Base-by-base conservation (phyloP, 2,329 filamentous ascomycete species). In the Pleoardoris graminearum region DNA sequence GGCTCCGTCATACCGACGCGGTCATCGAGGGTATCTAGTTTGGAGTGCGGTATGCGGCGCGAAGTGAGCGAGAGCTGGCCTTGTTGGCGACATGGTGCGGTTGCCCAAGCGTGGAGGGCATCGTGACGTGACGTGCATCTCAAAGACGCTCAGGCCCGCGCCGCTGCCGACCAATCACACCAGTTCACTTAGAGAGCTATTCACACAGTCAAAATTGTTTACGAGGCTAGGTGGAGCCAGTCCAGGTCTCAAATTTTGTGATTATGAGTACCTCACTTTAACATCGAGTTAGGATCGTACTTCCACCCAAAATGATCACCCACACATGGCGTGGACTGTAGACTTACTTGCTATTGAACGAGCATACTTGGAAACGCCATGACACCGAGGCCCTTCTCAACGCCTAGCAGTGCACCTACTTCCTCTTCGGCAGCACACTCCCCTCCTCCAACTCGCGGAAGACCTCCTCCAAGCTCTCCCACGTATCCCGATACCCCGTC, bases 401-500 rank as follows among this genome's bases (percentile, higher is more conserved):
- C n/a, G n/a, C n/a, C n/a, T n/a, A n/a, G n/a, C n/a, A n/a, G n/a
- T n/a, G n/a, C 21, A 46, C 22, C 25, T 32, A 48, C 33, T 16
- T 25, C 41, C 11, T 37, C 36, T 25, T 49, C 7, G 59, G 60
- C 30, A 65, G 21, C 11, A 61, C 48, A 27, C 58, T 48, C 38
- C 58, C 23, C 59, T 76, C 36, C 63, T 75, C 44, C 63, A 76
- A 54, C 42, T 66, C 58, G 10, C 65, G 59, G 51, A 77, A 76
- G 2, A 69, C 71, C 11, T 66, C 62, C 22, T 67, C 63, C 29
- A 77, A 62, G 11, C 67, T 68, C 14, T 75, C 73, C 66, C 72
- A 78, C 1, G 70, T 57, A 48, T 66, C 60, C 5, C 37, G 53
- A 48, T 67, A 77, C 0, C 75, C 77, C 1, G 64, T 74, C 73